Evolutionary conservation across 331 rosid genomes (phyloP), one percentile per base, ranked within the genome.

Genomic region (Malus hybrid): DNA sequence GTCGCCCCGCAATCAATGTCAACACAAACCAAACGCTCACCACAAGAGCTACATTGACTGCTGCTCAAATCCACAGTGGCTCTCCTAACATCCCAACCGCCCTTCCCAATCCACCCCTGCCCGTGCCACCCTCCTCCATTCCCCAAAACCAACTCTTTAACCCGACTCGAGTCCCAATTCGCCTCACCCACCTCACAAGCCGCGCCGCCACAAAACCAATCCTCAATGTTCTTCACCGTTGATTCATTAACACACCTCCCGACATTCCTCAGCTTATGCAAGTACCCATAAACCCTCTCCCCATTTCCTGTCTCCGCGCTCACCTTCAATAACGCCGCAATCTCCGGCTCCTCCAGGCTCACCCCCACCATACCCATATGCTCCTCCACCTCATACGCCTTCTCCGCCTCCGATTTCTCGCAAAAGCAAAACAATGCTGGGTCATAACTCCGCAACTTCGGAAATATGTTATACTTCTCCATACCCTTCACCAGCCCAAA

Each of bases 91-190:
- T n/a, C 56, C 98, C 98, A 94, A 62, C 81, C 81, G 42, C 98
- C 98, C 69, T 81, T 85, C 65, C 98, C 97, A 74, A 89, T 78
- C 98, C 97, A 93, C n/a, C 98, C 97, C 75, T 50, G 83, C 67
- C 96, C 97, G 66, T 90, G 98, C 98, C 98, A 90, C 65, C 98
- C 98, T 74, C 98, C 97, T 16, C 96, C 97, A 46, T 87, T 88
- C 52, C 87, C 65, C 80, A 66, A 82, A 77, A 91, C 80, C 32
- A 44, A 86, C 18, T 86, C 90, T 56, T 72, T 83, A 10, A 91
- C 82, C 34, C 48, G 39, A 62, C 28, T 81, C 9, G 7, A 27
- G 2, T 88, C 97, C 71, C 74, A 80, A 80, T 57, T 72, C 75
- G 6, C 57, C 70, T 79, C 86, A 39, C 90, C 91, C 61, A 83